Evolutionary conservation across 176 grass and related monocot genomes (phyloP).

Genomic region (Eragrostis nindensis): DNA sequence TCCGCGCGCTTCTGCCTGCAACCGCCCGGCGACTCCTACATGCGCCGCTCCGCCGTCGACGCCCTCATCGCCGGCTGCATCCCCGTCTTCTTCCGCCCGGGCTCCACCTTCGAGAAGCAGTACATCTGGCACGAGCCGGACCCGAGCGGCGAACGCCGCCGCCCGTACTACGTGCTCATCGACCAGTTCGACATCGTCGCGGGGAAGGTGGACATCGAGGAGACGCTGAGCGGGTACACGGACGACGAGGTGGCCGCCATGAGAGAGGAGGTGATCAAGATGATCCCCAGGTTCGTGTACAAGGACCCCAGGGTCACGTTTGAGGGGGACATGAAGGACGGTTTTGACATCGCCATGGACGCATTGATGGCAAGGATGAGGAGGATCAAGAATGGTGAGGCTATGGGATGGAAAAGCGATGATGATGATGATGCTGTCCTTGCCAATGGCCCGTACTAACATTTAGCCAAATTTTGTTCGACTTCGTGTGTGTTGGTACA

Average conservation of each 20-base stretch:
- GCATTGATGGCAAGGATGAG: not conserved
- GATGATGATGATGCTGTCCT: not conserved
- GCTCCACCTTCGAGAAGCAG: constrained; percentile 12
- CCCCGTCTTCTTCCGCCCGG: not conserved
- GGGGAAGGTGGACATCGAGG: constrained; percentile 25
- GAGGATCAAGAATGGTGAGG: not conserved
- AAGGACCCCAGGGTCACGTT: constrained; percentile 2
- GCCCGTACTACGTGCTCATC: constrained; percentile 9
- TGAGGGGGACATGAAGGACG: not conserved
- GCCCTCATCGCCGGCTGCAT: not conserved
- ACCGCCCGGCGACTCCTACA: not conserved
- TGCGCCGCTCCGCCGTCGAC: not conserved
- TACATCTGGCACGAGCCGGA: constrained; percentile 9
- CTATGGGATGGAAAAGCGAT: not conserved
- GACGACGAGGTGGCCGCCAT: not conserved
- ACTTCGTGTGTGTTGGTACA: not conserved
- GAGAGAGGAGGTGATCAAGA: constrained; percentile 27
- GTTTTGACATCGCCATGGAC: constrained; percentile 3
- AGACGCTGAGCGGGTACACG: not conserved
- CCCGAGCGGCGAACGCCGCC: not conserved
- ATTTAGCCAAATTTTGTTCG: not conserved
- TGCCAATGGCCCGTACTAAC: not conserved
- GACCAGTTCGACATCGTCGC: not conserved
- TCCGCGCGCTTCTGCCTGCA: constrained; percentile 6
- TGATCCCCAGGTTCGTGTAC: constrained; percentile 29